A percentile compares a stretch with the other conserved stretches of the same genome.
Evolutionary conservation across 306 rosid species (phyloP).

Genomic region (Cucurbita ficifolia): DNA sequence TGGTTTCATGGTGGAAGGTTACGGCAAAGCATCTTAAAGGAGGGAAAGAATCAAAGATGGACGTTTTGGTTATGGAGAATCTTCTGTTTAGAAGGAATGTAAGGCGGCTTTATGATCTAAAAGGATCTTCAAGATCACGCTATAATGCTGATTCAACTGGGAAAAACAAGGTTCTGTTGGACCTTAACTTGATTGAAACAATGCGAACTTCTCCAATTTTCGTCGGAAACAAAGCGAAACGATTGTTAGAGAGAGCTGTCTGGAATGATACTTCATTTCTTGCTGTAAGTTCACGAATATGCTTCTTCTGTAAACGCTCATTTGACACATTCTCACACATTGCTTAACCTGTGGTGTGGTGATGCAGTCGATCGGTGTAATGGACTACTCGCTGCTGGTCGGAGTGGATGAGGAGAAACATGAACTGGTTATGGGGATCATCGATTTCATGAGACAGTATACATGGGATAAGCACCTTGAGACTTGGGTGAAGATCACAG

Average conservation of each 20-base stretch:
- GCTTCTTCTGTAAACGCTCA: background rate
- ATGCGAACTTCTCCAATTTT: constrained; percentile 97
- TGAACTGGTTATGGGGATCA: constrained; percentile 82
- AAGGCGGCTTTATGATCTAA: constrained; percentile 78
- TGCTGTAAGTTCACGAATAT: constrained; percentile 41
- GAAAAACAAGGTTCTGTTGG: constrained; percentile 77
- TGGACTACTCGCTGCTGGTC: constrained; percentile 93
- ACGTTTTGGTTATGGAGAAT: constrained; percentile 95
- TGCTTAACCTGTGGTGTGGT: background rate
- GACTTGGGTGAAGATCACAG: constrained; percentile 94
- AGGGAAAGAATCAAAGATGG: constrained; percentile 78
- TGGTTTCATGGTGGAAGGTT: constrained; percentile 30
- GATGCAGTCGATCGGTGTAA: constrained; percentile 75
- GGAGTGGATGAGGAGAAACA: constrained; percentile 94
- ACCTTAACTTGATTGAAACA: constrained; percentile 90
- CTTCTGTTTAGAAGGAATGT: constrained; percentile 69
- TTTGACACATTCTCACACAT: background rate
- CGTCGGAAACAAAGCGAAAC: constrained; percentile 87
- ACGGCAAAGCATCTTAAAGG: constrained; percentile 76
- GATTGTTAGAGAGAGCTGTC: constrained; percentile 79
- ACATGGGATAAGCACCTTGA: constrained; percentile 99
- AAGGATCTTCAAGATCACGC: constrained; percentile 87
- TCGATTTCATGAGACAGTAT: constrained; percentile 95
- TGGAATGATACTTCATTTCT: constrained; percentile 97
- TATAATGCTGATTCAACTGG: constrained; percentile 79